Evolutionary conservation across 441 rosid genomes (phyloP), one percentile per base, ranked within the genome.

Genomic region (Croton setiger): DNA sequence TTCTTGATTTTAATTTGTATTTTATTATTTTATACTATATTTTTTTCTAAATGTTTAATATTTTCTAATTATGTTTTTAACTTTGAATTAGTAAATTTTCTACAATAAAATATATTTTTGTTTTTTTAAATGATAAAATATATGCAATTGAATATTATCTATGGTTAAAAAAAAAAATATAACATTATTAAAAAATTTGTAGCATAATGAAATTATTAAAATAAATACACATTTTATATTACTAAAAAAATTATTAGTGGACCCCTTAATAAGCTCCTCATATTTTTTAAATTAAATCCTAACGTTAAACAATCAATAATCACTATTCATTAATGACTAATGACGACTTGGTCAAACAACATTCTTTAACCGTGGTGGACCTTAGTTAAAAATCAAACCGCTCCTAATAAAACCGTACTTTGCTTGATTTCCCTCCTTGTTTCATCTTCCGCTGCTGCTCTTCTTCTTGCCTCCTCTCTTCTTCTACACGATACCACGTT

Each of bases 401-500:
- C 67, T 55, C 67, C 66, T 62, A 60, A 48, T 23, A 66, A 55
- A 12, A 55, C 15, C 48, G 61, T 27, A 27, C 2, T 27, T 27
- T 27, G 31, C 66, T 15, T 33, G 43, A 48, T 51, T 68, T 67
- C 63, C 57, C 71, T 59, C 70, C 59, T 23, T 12, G 17, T 58
- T 55, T 44, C 66, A n/a, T n/a, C 49, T n/a, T 47, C 18, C 15
- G 5, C 17, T 47, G 18, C 52, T 63, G 37, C 3, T 41, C 18
- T 44, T 10, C 17, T 14, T 8, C 53, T 37, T 55, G 67, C 36
- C 56, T 44, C 66, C 61, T 55, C 71, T 33, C 69, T 81, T 55
- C 78, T 65, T 75, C 78, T 81, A 2, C 58, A 1, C 14, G 43
- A 57, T 65, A 35, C 27, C 51, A 17, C 27, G 4, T n/a, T 17